phyloP scores from a whole-genome alignment of 2,329 filamentous ascomycete species.

The Nothophoma quercina region DNA sequence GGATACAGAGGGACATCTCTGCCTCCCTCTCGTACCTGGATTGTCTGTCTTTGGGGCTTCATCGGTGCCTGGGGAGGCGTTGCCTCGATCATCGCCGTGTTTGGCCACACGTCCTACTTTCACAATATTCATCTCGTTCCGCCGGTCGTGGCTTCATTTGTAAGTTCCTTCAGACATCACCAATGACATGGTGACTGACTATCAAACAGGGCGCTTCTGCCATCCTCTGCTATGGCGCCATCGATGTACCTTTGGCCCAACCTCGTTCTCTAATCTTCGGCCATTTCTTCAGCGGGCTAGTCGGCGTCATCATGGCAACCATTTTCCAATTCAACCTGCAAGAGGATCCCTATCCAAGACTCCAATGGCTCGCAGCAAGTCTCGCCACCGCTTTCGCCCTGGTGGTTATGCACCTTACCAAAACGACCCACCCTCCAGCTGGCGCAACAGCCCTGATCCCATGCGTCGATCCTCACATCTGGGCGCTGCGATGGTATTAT shows the following conservation, averaged over 20 bases:
- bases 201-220: conserved; percentile 52
- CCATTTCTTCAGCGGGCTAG: conserved; percentile 54
- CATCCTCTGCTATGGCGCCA: conserved; percentile 56
- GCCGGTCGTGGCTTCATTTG: conserved; percentile 52
- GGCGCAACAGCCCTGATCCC: conserved; percentile 57
- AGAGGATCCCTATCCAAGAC: conserved; percentile 30
- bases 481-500: conserved; percentile 54
- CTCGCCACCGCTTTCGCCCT: conserved; percentile 53
- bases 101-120: conserved; percentile 51
- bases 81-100: conserved; percentile 51
- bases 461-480: conserved; percentile 48
- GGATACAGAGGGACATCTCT: conserved; percentile 48
- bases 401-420: conserved; percentile 56
- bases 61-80: conserved; percentile 54
- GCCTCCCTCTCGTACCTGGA: conserved; percentile 37
- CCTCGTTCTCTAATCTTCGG: conserved; percentile 55
- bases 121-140: conserved; percentile 48
- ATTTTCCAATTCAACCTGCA: conserved; percentile 52
- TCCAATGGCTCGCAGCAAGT: conserved; percentile 55
- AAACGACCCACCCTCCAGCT: conserved; percentile 57
- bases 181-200: conserved; percentile 10
- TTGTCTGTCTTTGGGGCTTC: conserved; percentile 52
- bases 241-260: conserved; percentile 56
- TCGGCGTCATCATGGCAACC: conserved; percentile 54
- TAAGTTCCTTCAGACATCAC: conserved; percentile 24